Conservation (phyloP, 2,329 filamentous ascomycete genomes). For the Metarhizium rileyi region DNA sequence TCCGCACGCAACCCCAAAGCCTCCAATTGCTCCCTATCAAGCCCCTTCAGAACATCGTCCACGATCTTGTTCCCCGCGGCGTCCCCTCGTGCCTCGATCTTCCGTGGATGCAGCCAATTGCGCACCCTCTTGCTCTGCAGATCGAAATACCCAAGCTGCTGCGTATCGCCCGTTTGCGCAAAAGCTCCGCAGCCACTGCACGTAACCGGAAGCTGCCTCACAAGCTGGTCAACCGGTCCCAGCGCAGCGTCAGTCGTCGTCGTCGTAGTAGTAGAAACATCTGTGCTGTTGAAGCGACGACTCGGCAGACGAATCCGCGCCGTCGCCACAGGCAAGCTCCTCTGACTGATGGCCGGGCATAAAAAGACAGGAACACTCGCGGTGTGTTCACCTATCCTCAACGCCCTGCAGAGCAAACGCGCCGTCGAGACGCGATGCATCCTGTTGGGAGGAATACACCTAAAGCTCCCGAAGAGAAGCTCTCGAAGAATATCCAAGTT, state of each 20-base stretch:
- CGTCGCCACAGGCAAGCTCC: conserved; percentile 3
- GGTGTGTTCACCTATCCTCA: conserved; percentile 30
- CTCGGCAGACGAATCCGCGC: conserved; percentile 11
- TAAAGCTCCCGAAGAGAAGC: too few relatives aligned
- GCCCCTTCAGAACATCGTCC: conserved; percentile 30
- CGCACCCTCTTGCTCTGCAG: conserved; percentile 39
- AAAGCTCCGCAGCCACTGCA: conserved; percentile 58
- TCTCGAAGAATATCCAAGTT: too few relatives aligned
- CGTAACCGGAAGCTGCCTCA: conserved; percentile 38
- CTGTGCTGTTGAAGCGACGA: conserved; percentile 16
- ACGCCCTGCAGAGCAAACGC: conserved; percentile 32
- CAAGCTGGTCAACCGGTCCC: neutral
- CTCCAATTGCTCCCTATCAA: conserved; percentile 32
- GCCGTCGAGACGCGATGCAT: conserved; percentile 37
- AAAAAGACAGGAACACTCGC: conserved; percentile 37
- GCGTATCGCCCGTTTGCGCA: conserved; percentile 42
- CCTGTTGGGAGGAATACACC: too few relatives aligned
- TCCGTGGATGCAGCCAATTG: conserved; percentile 29
- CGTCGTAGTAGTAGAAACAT: conserved; percentile 8
- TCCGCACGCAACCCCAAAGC: conserved; percentile 36
- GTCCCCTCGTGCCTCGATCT: conserved; percentile 9
- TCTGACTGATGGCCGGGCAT: conserved; percentile 32
- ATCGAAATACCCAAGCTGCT: conserved; percentile 48
- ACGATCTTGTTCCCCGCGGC: conserved; percentile 37
- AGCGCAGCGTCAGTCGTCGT: conserved; percentile 1